Conservation (phyloP, 768 basidiomycete genomes). For the Amanita pseudoporphyria region DNA sequence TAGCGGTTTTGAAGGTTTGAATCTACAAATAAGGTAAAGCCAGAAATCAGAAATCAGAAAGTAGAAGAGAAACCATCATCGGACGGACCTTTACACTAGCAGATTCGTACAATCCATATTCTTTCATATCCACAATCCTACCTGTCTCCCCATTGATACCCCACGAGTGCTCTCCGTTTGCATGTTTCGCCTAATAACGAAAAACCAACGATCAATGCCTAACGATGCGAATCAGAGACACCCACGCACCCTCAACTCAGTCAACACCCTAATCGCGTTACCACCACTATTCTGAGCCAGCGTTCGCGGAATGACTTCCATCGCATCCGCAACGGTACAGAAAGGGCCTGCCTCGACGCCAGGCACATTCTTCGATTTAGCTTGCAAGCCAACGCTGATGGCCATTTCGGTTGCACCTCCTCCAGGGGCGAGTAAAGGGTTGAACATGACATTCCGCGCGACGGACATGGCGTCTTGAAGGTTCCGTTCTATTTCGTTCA, state of each 20-base stretch:
- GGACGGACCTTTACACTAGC: slow-evolving; percentile 80
- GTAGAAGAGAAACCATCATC: neutral
- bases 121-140: slow-evolving; percentile 93
- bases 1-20: no score
- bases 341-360: slow-evolving; percentile 91
- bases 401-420: slow-evolving; percentile 99
- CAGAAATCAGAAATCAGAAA: neutral
- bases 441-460: slow-evolving; percentile 94
- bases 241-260: slow-evolving; percentile 74
- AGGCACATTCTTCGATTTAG: slow-evolving; percentile 62
- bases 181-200: slow-evolving; percentile 82
- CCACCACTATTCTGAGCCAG: slow-evolving; percentile 93
- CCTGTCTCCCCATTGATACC: slow-evolving; percentile 96
- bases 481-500: slow-evolving; percentile 98
- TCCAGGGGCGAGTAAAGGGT: slow-evolving; percentile 88
- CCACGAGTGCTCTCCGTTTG: slow-evolving; percentile 82
- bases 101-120: slow-evolving; percentile 88
- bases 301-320: slow-evolving; percentile 96
- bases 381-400: slow-evolving; percentile 77
- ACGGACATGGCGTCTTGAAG: slow-evolving; percentile 97
- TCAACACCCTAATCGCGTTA: slow-evolving; percentile 87
- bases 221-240: slow-evolving; percentile 7
- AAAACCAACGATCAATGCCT: slow-evolving; percentile 6
- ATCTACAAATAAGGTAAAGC: slow-evolving; percentile 36
- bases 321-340: slow-evolving; percentile 87